Conservation (phyloP, 2,329 filamentous ascomycete species). For the Onygenales sp. region DNA sequence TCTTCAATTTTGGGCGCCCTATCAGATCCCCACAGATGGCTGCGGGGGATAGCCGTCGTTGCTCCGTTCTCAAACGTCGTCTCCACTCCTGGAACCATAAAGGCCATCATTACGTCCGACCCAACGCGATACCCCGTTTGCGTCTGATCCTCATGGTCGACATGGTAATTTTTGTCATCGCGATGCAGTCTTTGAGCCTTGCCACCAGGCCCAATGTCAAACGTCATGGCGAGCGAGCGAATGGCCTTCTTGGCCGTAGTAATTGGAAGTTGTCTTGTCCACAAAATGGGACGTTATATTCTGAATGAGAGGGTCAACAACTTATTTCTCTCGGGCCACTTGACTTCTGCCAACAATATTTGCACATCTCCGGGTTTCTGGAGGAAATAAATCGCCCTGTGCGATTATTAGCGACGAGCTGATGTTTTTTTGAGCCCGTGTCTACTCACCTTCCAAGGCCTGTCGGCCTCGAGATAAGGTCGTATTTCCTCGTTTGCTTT, state of each 20-base stretch:
- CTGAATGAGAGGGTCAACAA: neutral
- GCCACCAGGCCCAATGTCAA: constrained; percentile 28
- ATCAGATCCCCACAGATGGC: constrained; percentile 33
- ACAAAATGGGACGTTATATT: neutral
- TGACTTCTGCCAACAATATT: neutral
- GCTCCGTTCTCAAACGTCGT: constrained; percentile 35
- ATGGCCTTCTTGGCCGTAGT: neutral
- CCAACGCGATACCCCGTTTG: constrained; percentile 1
- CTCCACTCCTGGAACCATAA: constrained; percentile 30
- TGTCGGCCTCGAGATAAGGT: neutral
- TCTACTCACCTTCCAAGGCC: neutral
- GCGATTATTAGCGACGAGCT: neutral
- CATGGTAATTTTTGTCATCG: constrained; percentile 27
- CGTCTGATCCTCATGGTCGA: constrained; percentile 25
- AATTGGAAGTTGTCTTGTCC: neutral
- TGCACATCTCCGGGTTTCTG: neutral
- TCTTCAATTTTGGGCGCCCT: constrained; percentile 29
- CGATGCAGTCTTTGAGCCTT: constrained; percentile 31
- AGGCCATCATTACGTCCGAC: constrained; percentile 24
- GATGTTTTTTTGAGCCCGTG: neutral
- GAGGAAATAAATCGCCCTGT: neutral
- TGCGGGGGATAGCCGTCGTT: constrained; percentile 32
- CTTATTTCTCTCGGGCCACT: neutral
- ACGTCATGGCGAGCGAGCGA: neutral
- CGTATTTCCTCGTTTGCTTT: neutral